These are phyloP conservation scores for Alternaria burnsii DNA, from an alignment of 2,329 filamentous ascomycete species.

Conservation along the genomic window DNA sequence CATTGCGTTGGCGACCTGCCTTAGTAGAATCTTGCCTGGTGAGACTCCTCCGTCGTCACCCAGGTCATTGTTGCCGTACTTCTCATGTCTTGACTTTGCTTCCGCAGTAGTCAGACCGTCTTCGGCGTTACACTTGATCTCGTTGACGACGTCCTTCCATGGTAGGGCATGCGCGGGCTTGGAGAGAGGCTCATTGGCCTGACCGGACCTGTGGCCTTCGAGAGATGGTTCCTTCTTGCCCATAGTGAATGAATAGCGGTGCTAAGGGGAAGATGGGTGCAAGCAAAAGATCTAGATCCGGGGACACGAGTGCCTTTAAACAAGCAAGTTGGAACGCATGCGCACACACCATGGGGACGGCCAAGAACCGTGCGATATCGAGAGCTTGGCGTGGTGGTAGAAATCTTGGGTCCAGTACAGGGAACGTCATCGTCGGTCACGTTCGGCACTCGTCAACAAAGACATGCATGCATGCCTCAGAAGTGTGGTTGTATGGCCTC, in stretches of 20 bases:
- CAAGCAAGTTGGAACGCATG: constrained; percentile 25
- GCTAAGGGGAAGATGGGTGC: constrained; percentile 33
- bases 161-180: constrained; percentile 69
- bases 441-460: constrained; percentile 27
- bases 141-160: constrained; percentile 61
- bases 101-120: constrained; percentile 70
- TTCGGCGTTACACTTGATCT: constrained; percentile 70
- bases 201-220: constrained; percentile 54
- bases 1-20: constrained; percentile 82
- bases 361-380: constrained; percentile 40
- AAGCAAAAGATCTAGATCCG: constrained; percentile 43
- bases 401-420: constrained; percentile 36
- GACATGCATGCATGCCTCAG: constrained; percentile 21
- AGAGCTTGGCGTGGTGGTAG: constrained; percentile 39
- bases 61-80: constrained; percentile 74
- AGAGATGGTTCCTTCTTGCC: constrained; percentile 49
- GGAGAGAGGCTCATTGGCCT: constrained; percentile 63
- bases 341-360: constrained; percentile 35
- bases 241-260: constrained; percentile 42
- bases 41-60: constrained; percentile 73
- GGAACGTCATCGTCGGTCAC: constrained; percentile 38
- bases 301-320: constrained; percentile 44
- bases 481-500: constrained; percentile 11
- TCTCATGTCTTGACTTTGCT: constrained; percentile 55
- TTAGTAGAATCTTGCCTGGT: constrained; percentile 77